phyloP scores from a whole-genome alignment of 768 basidiomycete genomes.

The Boletellus sp. region DNA sequence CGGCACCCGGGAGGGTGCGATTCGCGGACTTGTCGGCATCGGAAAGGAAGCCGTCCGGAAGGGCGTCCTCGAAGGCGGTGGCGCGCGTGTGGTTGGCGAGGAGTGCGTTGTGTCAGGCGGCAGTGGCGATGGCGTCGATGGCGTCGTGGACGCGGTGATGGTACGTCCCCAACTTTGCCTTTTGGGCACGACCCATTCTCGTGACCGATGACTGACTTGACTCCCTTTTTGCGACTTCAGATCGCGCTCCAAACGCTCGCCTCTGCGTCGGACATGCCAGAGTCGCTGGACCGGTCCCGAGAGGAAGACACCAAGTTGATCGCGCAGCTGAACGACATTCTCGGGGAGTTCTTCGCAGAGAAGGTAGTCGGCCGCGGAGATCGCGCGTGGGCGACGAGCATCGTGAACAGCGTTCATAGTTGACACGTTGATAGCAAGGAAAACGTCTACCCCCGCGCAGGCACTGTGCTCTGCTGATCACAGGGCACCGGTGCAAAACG shows the following conservation, averaged over 20 bases:
- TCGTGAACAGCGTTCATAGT: slow-evolving; percentile 37
- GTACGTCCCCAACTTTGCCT: slow-evolving; percentile 35
- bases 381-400: slow-evolving; percentile 59
- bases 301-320: slow-evolving; percentile 47
- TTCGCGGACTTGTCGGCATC: slow-evolving; percentile 80
- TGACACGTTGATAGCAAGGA: background rate
- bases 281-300: slow-evolving; percentile 48
- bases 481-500: no score
- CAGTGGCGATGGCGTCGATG: slow-evolving; percentile 33
- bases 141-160: slow-evolving; percentile 58
- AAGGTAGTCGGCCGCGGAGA: slow-evolving; percentile 47
- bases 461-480: no score
- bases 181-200: background rate
- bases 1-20: slow-evolving; percentile 86
- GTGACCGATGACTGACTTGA: background rate
- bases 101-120: slow-evolving; percentile 44
- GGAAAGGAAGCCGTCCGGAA: slow-evolving; percentile 83
- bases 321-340: slow-evolving; percentile 44
- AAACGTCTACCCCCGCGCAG: no score
- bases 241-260: slow-evolving; percentile 60
- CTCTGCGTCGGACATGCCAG: slow-evolving; percentile 55
- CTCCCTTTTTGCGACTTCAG: slow-evolving; percentile 29
- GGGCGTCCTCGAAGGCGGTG: slow-evolving; percentile 77
- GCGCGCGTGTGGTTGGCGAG: slow-evolving; percentile 68
- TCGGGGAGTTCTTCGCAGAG: slow-evolving; percentile 64